Percentiles rank a stretch among this genome's conserved stretches.
phyloP scores from a whole-genome alignment of 1,139 yeast species.

The Blastobotrys proliferans region DNA sequence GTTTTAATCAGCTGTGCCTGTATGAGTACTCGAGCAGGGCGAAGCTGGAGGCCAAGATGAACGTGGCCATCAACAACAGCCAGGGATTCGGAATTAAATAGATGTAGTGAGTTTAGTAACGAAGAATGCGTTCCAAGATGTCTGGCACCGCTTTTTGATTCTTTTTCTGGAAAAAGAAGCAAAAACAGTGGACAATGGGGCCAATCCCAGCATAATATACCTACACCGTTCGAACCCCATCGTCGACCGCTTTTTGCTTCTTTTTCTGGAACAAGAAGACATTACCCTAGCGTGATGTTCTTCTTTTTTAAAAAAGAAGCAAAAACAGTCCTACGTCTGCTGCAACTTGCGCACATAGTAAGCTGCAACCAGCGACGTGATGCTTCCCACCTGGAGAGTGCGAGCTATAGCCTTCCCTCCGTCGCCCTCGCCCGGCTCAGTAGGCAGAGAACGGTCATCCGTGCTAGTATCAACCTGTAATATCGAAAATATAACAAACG shows the following conservation, averaged over 20 bases:
- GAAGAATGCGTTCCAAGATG: too few species aligned
- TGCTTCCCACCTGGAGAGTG: conserved; percentile 36
- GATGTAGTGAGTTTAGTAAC: too few species aligned
- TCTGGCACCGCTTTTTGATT: too few species aligned
- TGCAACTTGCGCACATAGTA: conserved; percentile 27
- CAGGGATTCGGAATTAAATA: conserved; percentile 81
- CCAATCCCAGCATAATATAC: too few species aligned
- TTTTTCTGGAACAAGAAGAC: too few species aligned
- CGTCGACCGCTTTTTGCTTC: too few species aligned
- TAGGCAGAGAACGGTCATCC: conserved; percentile 16
- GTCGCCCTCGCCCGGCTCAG: conserved; percentile 27
- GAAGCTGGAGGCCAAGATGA: conserved; percentile 53
- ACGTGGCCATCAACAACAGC: conserved; percentile 67
- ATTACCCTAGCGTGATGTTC: too few species aligned
- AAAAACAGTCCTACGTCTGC: too few species aligned
- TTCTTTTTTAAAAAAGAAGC: too few species aligned
- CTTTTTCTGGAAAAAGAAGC: too few species aligned
- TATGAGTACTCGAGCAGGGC: conserved; percentile 57
- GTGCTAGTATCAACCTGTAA: conserved; percentile 18
- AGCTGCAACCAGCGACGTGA: conserved; percentile 35
- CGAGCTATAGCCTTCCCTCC: conserved; percentile 37
- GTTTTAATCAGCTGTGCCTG: conserved; percentile 83
- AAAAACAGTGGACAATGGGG: too few species aligned
- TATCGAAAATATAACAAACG: conserved; percentile 35
- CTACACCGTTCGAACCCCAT: too few species aligned